phyloP scores from a whole-genome alignment of 345 rosid genomes.

The Camelina laxa region DNA sequence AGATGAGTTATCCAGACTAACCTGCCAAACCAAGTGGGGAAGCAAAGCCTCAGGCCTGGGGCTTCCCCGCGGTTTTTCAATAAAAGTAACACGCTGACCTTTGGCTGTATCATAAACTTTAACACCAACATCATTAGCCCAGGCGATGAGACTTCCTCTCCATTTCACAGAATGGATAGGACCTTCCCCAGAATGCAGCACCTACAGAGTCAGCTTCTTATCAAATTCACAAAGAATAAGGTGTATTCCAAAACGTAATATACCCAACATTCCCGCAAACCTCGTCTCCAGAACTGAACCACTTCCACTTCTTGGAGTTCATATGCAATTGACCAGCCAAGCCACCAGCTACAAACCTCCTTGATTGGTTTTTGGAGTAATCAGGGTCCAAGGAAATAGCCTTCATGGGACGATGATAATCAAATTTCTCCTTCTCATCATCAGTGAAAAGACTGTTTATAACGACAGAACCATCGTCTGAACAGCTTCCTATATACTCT shows the following conservation, averaged over 20 bases:
- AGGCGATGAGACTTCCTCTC: constrained; percentile 93
- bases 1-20: constrained; percentile 42
- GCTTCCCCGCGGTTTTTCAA: constrained; percentile 91
- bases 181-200: constrained; percentile 98
- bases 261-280: constrained; percentile 47
- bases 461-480: constrained; percentile 94
- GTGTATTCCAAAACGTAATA: constrained; percentile 4
- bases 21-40: constrained; percentile 99
- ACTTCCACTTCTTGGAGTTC: constrained; percentile 92
- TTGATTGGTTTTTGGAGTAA: constrained; percentile 70
- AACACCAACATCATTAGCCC: constrained; percentile 99
- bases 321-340: constrained; percentile 91
- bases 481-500: constrained; percentile 96
- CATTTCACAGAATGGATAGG: constrained; percentile 94
- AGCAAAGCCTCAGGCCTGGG: constrained; percentile 90
- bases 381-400: constrained; percentile 92
- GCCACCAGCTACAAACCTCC: constrained; percentile 95
- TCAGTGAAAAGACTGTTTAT: constrained; percentile 95
- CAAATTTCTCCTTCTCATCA: constrained; percentile 79
- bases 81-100: constrained; percentile 91
- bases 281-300: constrained; percentile 94
- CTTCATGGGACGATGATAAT: constrained; percentile 98
- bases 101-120: constrained; percentile 94
- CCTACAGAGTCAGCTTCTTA: constrained; percentile 48
- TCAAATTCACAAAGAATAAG: constrained; percentile 14